A percentile compares a stretch with the other conserved stretches of the same genome.
Evolutionary conservation across 1,284 basidiomycete species (phyloP).

Genomic region (Tilletiopsis washingtonensis): DNA sequence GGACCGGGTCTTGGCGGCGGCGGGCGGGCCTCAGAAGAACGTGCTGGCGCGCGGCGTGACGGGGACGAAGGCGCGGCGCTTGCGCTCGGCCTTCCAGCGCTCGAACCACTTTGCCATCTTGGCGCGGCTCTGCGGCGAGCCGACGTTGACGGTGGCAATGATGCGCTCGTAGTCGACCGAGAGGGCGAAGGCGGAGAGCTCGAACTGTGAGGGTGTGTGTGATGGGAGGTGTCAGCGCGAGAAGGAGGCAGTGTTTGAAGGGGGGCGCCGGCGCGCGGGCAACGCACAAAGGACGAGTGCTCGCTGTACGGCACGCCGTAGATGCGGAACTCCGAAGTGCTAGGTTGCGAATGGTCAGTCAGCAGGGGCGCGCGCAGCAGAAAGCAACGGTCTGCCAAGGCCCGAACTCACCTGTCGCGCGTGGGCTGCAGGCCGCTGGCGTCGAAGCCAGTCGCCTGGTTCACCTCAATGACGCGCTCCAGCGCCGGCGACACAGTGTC

Average conservation of each 20-base stretch:
- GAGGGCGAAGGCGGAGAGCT: constrained; percentile 75
- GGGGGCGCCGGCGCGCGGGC: too few species aligned
- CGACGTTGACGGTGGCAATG: constrained; percentile 93
- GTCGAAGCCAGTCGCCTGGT: constrained; percentile 62
- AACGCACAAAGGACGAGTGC: constrained; percentile 58
- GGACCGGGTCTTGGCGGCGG: too few species aligned
- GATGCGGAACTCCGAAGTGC: constrained; percentile 62
- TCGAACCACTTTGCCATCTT: constrained; percentile 43
- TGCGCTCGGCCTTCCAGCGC: constrained; percentile 32
- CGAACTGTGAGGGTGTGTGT: too few species aligned
- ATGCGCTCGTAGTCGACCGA: constrained; percentile 71
- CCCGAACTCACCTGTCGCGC: too few species aligned
- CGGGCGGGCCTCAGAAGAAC: constrained; percentile 1
- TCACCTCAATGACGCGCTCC: constrained; percentile 53
- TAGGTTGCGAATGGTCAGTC: too few species aligned
- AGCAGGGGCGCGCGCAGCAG: too few species aligned
- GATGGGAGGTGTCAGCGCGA: too few species aligned
- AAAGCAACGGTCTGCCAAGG: too few species aligned
- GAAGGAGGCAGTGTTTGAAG: too few species aligned
- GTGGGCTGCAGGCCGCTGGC: constrained; percentile 62
- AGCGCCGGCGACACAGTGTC: constrained; percentile 46
- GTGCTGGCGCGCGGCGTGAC: background rate
- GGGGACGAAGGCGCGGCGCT: constrained; percentile 2
- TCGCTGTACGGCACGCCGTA: constrained; percentile 87
- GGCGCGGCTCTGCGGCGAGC: constrained; percentile 57